Conservation (phyloP, 2,329 filamentous ascomycete genomes). For the Beauveria bassiana region DNA sequence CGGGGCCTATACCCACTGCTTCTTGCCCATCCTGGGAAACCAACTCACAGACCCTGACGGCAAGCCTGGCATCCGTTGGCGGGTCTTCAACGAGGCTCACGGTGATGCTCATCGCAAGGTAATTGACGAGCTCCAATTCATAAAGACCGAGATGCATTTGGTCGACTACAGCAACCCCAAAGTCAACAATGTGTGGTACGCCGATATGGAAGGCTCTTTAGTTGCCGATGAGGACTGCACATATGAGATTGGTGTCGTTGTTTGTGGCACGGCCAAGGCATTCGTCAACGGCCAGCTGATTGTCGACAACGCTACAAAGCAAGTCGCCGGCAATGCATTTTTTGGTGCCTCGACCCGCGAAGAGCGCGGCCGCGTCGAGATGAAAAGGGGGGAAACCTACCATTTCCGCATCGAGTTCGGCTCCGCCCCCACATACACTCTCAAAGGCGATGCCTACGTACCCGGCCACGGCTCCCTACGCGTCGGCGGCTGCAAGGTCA, state of each 20-base stretch:
- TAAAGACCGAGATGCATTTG: conserved; percentile 42
- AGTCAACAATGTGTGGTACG: conserved; percentile 49
- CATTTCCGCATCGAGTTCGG: conserved; percentile 51
- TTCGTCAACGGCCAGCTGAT: conserved; percentile 55
- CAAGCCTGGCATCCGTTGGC: conserved; percentile 52
- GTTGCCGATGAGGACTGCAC: conserved; percentile 51
- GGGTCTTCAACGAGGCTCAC: conserved; percentile 53
- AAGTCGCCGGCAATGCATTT: conserved; percentile 55
- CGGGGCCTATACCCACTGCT: conserved; percentile 57
- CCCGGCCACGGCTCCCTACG: conserved; percentile 54
- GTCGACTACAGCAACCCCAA: conserved; percentile 46
- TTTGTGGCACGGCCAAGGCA: conserved; percentile 58
- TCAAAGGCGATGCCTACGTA: conserved; percentile 41
- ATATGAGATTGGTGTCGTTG: conserved; percentile 60
- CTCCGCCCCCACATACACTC: conserved; percentile 49
- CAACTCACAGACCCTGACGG: conserved; percentile 44
- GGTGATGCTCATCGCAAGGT: conserved; percentile 36
- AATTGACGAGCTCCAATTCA: conserved; percentile 42
- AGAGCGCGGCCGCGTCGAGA: conserved; percentile 48
- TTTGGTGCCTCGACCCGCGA: conserved; percentile 58
- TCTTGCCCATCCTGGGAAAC: conserved; percentile 50
- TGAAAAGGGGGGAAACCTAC: conserved; percentile 54
- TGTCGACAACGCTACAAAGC: conserved; percentile 59
- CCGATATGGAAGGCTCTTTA: conserved; percentile 52
- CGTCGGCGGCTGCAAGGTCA: conserved; percentile 51